Base-by-base conservation (phyloP, 1,284 basidiomycete genomes). In the Ceraceosorus bombacis region DNA sequence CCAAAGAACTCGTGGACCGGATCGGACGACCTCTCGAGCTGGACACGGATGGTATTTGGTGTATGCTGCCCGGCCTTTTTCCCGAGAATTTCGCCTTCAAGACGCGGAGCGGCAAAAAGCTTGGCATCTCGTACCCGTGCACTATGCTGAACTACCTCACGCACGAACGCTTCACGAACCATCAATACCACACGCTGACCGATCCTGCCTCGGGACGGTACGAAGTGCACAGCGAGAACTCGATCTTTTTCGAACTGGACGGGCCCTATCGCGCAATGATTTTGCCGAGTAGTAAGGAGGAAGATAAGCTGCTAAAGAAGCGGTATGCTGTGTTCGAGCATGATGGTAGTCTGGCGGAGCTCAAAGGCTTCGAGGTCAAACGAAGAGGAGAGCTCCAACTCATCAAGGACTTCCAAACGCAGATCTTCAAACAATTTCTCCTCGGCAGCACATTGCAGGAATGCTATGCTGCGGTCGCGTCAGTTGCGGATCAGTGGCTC, bases 11-110 rank as follows among this genome's bases (percentile, higher is more conserved):
- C 37, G 95, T 99, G 37, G 95, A 98, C 72, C 90, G 95, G 77
- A 92, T 99, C 59, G 95, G 95, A 1, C 86, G 95, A 15, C 95
- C 95, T 0, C 85, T 99, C 57, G 95, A 99, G 77, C 81, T 99
- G 67, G 95, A 99, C 79, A 99, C 95, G 10, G 95, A 99, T 79
- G 95, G 95, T 71, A 99, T 99, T 70, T 98, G 95, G 95, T 99
- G 95, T 79, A 99, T 99, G 95, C 85, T 98, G 36, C 95, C 95
- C 5, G 91, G 91, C 7, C 85, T 90, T 9, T 99, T 98, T 79
- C 95, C 95, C 1, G 95, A 98, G 79, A 90, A 97, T 80, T 98
- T 97, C 84, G 88, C 86, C 76, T 97, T 99, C 83, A 86, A 91
- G 76, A 83, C 95, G 59, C 82, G 83, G 59, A 87, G 84, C 71